Percentiles rank a stretch among this genome's conserved stretches.
Conservation (phyloP, 2,329 filamentous ascomycete genomes). For the Nothophaeocryptopus gaeumannii region DNA sequence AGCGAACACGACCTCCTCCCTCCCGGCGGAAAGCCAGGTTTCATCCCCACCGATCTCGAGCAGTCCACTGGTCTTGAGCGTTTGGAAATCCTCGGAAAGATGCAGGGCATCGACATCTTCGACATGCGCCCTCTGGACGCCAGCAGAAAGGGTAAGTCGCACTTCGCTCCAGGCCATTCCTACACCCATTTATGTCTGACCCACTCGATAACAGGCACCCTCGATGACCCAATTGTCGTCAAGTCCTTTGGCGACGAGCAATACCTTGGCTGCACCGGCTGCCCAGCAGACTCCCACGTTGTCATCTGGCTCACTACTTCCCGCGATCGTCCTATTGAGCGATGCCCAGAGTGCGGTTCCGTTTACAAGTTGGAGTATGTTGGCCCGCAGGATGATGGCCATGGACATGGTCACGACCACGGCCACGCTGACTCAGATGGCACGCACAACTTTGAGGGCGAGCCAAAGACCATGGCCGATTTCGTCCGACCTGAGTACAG, state of each 20-base stretch:
- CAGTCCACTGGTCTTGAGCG: slow-evolving; percentile 97
- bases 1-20: slow-evolving; percentile 76
- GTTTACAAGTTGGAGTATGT: slow-evolving; percentile 98
- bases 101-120: slow-evolving; percentile 97
- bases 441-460: slow-evolving; percentile 59
- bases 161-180: not conserved
- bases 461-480: slow-evolving; percentile 96
- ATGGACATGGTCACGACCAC: slow-evolving; percentile 50
- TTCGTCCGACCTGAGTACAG: slow-evolving; percentile 93
- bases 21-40: slow-evolving; percentile 76
- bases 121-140: slow-evolving; percentile 96
- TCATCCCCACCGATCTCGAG: slow-evolving; percentile 89
- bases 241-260: slow-evolving; percentile 93
- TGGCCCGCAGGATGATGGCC: slow-evolving; percentile 72
- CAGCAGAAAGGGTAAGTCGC: slow-evolving; percentile 70
- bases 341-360: slow-evolving; percentile 94
- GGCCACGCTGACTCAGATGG: slow-evolving; percentile 47
- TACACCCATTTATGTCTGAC: slow-evolving; percentile 1
- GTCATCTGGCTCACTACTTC: slow-evolving; percentile 88
- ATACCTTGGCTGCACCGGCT: slow-evolving; percentile 93
- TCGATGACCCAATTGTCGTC: slow-evolving; percentile 86
- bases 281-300: slow-evolving; percentile 84
- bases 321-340: slow-evolving; percentile 85
- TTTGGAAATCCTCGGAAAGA: slow-evolving; percentile 98
- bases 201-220: slow-evolving; percentile 60